These are phyloP conservation scores for Cubamyces sp. DNA, from an alignment of 768 basidiomycete species.

Conservation along the genomic window DNA sequence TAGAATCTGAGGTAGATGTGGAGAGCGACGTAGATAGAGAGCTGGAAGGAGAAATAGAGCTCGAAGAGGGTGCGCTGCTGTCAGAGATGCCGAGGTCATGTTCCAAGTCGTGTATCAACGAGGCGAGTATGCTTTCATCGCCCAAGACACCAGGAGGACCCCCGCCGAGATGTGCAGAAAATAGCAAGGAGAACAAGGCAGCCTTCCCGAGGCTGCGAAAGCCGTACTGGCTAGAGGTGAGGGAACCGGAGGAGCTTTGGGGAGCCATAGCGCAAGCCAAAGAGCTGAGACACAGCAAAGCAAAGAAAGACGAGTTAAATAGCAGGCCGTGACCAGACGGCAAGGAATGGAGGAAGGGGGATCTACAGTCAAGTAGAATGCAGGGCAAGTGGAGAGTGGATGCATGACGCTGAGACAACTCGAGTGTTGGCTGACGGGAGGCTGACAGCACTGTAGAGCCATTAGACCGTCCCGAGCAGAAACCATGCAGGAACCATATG, in stretches of 20 bases:
- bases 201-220: conserved; percentile 10
- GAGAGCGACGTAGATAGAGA: background rate
- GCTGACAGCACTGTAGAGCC: background rate
- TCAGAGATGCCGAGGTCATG: conserved; percentile 12
- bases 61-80: background rate
- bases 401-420: background rate
- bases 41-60: background rate
- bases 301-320: background rate
- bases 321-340: conserved; percentile 18
- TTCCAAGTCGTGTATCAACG: conserved; percentile 4
- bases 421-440: background rate
- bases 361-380: background rate
- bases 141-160: background rate
- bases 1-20: background rate
- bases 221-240: background rate
- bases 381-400: background rate
- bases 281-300: background rate
- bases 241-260: background rate
- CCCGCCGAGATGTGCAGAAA: background rate
- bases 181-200: conserved; percentile 7
- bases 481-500: too few relatives aligned
- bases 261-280: background rate
- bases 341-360: background rate
- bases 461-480: background rate
- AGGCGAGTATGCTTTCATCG: background rate